These are phyloP conservation scores for Trametes meyenii DNA, from an alignment of 768 basidiomycete species.

Conservation along the genomic window DNA sequence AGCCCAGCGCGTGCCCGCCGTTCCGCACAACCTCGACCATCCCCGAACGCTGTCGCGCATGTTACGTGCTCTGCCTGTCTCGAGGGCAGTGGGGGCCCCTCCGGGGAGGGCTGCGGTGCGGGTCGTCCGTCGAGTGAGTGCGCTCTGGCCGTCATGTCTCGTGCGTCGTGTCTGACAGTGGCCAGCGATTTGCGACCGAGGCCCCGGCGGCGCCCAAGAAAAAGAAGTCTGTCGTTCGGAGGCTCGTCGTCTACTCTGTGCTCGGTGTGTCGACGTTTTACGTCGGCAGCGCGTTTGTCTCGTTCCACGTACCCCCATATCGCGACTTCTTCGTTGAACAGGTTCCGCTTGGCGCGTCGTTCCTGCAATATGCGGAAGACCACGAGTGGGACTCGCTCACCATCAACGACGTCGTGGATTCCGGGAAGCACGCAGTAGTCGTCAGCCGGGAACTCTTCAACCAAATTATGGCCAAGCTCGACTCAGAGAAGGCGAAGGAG, in stretches of 20 bases:
- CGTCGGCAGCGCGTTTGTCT: conserved; percentile 75
- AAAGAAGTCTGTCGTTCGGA: conserved; percentile 56
- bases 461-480: conserved; percentile 18
- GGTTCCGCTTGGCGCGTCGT: conserved; percentile 74
- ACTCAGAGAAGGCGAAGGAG: conserved; percentile 35
- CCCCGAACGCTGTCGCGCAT: conserved; percentile 34
- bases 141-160: conserved; percentile 1
- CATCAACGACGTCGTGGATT: conserved; percentile 55
- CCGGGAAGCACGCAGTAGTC: conserved; percentile 54
- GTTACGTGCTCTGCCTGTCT: conserved; percentile 60
- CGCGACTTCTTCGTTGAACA: conserved; percentile 83
- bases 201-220: conserved; percentile 49
- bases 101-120: conserved; percentile 50
- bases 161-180: conserved; percentile 13
- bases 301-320: conserved; percentile 78
- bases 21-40: conserved; percentile 28
- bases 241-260: conserved; percentile 67
- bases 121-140: conserved; percentile 62
- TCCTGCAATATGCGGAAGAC: conserved; percentile 82
- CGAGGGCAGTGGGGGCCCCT: conserved; percentile 50
- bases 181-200: conserved; percentile 68
- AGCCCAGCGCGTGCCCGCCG: conserved; percentile 20
- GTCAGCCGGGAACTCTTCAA: conserved; percentile 54
- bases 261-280: conserved; percentile 78
- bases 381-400: conserved; percentile 81